phyloP scores from a whole-genome alignment of 306 rosid species.

The Comarum palustre region DNA sequence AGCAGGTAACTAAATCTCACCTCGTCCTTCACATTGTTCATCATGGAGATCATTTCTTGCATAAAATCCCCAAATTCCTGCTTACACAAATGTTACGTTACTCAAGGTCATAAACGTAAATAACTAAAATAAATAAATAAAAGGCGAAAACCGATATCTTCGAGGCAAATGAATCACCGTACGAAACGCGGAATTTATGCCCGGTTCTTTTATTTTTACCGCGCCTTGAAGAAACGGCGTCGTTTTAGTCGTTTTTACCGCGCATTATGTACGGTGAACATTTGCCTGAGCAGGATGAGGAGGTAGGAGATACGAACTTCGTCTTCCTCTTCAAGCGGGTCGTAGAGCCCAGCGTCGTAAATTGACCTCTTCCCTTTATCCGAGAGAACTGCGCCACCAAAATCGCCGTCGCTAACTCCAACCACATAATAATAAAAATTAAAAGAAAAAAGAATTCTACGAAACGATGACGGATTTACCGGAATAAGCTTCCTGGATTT shows the following conservation, averaged over 20 bases:
- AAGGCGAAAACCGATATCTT: neutral
- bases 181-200: neutral
- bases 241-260: constrained; percentile 16
- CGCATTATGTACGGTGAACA: constrained; percentile 18
- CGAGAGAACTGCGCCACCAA: constrained; percentile 62
- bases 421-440: neutral
- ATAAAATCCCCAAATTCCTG: constrained; percentile 91
- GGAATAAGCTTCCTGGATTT: constrained; percentile 88
- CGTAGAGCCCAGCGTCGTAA: constrained; percentile 87
- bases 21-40: constrained; percentile 85
- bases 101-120: neutral
- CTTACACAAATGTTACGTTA: neutral
- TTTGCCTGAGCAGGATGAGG: neutral
- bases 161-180: constrained; percentile 1
- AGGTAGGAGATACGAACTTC: constrained; percentile 46
- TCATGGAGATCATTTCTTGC: constrained; percentile 90
- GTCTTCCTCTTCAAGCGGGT: constrained; percentile 76
- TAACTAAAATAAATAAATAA: neutral
- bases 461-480: constrained; percentile 41
- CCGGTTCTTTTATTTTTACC: neutral
- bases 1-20: constrained; percentile 22
- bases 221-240: constrained; percentile 21
- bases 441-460: too few relatives aligned
- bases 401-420: constrained; percentile 13
- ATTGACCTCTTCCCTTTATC: constrained; percentile 80